A percentile compares a stretch with the other conserved stretches of the same genome.
phyloP scores from a whole-genome alignment of 2,329 filamentous ascomycete genomes.

The Chaetomium strumarium region DNA sequence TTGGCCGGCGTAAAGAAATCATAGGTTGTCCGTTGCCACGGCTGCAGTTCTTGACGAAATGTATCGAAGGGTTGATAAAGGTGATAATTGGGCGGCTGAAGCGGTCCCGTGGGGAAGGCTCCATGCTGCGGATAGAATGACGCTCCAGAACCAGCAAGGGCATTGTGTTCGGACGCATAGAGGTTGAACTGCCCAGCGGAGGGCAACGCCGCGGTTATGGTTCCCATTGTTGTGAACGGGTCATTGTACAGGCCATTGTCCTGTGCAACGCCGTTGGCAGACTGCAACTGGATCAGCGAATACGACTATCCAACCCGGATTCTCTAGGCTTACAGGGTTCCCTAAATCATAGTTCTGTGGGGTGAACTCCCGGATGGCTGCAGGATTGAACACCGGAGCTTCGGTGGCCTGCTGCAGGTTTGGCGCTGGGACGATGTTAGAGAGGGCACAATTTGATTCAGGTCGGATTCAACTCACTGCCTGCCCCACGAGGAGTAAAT shows the following conservation, averaged over 20 bases:
- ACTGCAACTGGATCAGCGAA: constrained; percentile 11
- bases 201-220: constrained; percentile 46
- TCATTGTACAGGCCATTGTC: constrained; percentile 47
- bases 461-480: constrained; percentile 30
- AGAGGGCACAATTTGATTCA: neutral
- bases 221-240: constrained; percentile 54
- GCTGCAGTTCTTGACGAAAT: constrained; percentile 71
- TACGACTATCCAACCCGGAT: neutral
- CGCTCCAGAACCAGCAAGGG: constrained; percentile 50
- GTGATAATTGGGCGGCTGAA: constrained; percentile 78
- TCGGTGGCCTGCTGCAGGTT: constrained; percentile 30
- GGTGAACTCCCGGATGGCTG: constrained; percentile 54
- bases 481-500: constrained; percentile 66
- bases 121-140: constrained; percentile 61
- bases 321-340: constrained; percentile 38
- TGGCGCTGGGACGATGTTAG: constrained; percentile 34
- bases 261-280: constrained; percentile 41
- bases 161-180: constrained; percentile 66
- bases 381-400: constrained; percentile 46
- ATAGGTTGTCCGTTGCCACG: constrained; percentile 80
- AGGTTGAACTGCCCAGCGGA: constrained; percentile 58
- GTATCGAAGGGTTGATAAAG: constrained; percentile 83
- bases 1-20: constrained; percentile 91
- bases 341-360: constrained; percentile 48
- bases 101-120: constrained; percentile 42